These are phyloP conservation scores for Erythrophleum ivorense DNA, from an alignment of 331 rosid genomes.

Conservation along the genomic window DNA sequence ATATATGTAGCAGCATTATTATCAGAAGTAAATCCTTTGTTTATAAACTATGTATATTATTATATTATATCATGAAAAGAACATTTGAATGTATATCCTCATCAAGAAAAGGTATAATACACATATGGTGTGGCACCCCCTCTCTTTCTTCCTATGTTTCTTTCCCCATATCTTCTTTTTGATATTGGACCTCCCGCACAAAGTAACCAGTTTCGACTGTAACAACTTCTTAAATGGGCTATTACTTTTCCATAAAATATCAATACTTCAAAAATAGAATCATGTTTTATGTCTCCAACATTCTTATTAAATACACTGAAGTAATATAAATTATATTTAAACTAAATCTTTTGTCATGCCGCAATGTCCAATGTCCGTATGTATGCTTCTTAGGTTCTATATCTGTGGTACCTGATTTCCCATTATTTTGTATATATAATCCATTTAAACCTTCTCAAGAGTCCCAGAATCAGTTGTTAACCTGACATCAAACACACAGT, in stretches of 20 bases:
- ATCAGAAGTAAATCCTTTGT: constrained; percentile 39
- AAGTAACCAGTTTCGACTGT: no score
- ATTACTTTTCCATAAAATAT: not conserved
- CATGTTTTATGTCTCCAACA: not conserved
- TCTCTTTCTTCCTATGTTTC: constrained; percentile 15
- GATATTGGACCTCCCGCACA: no score
- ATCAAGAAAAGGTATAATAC: constrained; percentile 46
- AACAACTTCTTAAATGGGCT: not conserved
- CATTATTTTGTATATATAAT: constrained; percentile 22
- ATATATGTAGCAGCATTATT: constrained; percentile 41
- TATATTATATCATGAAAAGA: constrained; percentile 46
- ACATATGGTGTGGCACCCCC: constrained; percentile 38
- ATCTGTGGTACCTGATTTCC: not conserved
- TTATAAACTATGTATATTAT: constrained; percentile 53
- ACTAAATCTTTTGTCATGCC: no score
- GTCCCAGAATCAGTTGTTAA: constrained; percentile 35
- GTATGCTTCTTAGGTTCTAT: not conserved
- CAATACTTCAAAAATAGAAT: not conserved
- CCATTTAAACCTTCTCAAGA: constrained; percentile 27
- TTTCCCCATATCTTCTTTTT: no score
- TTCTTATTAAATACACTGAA: no score
- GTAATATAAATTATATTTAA: no score
- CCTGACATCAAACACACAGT: constrained; percentile 25
- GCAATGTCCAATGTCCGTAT: no score
- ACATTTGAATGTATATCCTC: constrained; percentile 50